These are phyloP conservation scores for Pogostemon cablin DNA, from an alignment of 257 asterid genomes.

Conservation along the genomic window DNA sequence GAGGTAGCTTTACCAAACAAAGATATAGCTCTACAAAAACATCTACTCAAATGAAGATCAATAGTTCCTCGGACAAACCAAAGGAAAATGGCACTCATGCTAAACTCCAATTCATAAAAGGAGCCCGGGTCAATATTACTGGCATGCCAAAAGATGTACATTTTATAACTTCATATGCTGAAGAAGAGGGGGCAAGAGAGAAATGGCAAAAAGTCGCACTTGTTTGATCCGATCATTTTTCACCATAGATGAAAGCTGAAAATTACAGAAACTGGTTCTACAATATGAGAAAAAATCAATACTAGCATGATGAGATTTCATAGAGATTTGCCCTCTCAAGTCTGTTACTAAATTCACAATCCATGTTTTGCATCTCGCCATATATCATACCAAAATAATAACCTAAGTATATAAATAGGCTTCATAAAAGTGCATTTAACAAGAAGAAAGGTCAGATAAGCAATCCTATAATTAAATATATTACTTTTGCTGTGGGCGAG, in stretches of 20 bases:
- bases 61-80: not conserved
- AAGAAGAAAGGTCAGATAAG: slow-evolving; percentile 19
- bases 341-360: slow-evolving; percentile 13
- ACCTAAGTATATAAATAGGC: not conserved
- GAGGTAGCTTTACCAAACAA: slow-evolving; percentile 12
- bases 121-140: not conserved
- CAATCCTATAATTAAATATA: not conserved
- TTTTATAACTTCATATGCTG: not conserved
- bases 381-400: slow-evolving; percentile 7
- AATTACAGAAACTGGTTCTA: not conserved
- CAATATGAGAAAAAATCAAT: not conserved
- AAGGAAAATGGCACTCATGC: not conserved
- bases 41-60: slow-evolving; percentile 20
- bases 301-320: slow-evolving; percentile 12
- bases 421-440: not conserved
- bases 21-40: not conserved
- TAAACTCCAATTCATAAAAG: not conserved
- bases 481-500: slow-evolving; percentile 12
- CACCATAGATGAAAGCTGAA: slow-evolving; percentile 22
- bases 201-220: not conserved
- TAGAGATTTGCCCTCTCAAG: slow-evolving; percentile 9
- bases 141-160: not conserved
- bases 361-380: not conserved
- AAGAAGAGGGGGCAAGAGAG: not conserved
- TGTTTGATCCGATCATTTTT: not conserved